Evolutionary conservation across 768 basidiomycete genomes (phyloP).

Genomic region (Gloeostereum incarnatum): DNA sequence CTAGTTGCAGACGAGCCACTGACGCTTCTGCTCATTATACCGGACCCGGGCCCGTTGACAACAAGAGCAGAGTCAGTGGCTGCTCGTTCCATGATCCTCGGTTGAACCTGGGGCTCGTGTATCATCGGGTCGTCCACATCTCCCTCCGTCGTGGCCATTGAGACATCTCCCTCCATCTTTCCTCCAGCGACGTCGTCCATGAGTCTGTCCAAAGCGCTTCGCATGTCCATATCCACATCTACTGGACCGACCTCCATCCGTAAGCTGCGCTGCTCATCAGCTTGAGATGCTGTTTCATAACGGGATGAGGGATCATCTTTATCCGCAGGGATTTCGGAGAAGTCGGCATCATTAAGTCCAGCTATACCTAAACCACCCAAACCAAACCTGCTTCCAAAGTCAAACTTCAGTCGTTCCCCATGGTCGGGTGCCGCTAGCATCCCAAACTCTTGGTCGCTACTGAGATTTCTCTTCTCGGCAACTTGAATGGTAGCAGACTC

Average conservation of each 20-base stretch:
- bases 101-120: not conserved
- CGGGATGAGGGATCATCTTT: too few relatives aligned
- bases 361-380: constrained; percentile 17
- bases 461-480: constrained; percentile 31
- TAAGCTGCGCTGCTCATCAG: too few relatives aligned
- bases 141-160: constrained; percentile 31
- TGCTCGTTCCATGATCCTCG: constrained; percentile 33
- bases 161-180: constrained; percentile 24
- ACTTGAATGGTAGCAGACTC: constrained; percentile 41
- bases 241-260: constrained; percentile 37
- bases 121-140: constrained; percentile 20
- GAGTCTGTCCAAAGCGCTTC: constrained; percentile 61
- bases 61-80: constrained; percentile 42
- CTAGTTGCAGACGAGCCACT: constrained; percentile 32
- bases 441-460: constrained; percentile 23
- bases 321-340: too few relatives aligned
- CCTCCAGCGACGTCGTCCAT: constrained; percentile 54
- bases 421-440: constrained; percentile 10
- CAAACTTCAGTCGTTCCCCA: constrained; percentile 24
- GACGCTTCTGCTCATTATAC: constrained; percentile 27
- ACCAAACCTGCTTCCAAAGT: constrained; percentile 41
- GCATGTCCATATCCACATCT: constrained; percentile 61
- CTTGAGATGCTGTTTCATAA: too few relatives aligned
- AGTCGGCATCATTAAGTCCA: constrained; percentile 8
- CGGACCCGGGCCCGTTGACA: constrained; percentile 22